Conservation (phyloP, 768 basidiomycete genomes). For the Pleurotus djamor region DNA sequence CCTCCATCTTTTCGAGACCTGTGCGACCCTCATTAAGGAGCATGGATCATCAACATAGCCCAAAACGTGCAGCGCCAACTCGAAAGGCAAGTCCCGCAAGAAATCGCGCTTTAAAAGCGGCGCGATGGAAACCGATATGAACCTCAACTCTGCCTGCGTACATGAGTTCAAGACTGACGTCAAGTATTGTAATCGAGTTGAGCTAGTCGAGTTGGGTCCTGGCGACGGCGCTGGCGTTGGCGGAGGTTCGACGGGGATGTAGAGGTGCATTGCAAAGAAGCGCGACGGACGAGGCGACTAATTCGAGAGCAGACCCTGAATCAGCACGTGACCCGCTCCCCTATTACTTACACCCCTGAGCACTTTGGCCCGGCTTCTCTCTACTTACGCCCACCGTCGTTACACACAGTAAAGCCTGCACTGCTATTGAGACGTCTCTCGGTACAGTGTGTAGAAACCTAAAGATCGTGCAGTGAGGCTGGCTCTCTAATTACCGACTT, state of each 20-base stretch:
- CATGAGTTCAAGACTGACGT: slow-evolving; percentile 48
- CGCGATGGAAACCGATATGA: slow-evolving; percentile 61
- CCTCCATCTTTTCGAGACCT: slow-evolving; percentile 74
- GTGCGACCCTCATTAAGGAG: slow-evolving; percentile 65
- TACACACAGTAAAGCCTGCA: too few relatives aligned
- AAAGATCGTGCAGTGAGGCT: too few relatives aligned
- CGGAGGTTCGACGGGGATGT: slow-evolving; percentile 54
- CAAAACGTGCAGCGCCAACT: slow-evolving; percentile 76
- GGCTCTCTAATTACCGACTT: too few relatives aligned
- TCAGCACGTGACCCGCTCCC: neutral
- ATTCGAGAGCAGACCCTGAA: neutral
- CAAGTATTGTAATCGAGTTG: slow-evolving; percentile 50
- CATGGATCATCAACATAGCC: slow-evolving; percentile 73
- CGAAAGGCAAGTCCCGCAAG: slow-evolving; percentile 55
- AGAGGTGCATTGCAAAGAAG: slow-evolving; percentile 20
- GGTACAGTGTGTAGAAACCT: too few relatives aligned
- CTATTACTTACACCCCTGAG: neutral
- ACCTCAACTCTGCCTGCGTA: slow-evolving; percentile 60
- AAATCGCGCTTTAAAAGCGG: slow-evolving; percentile 67
- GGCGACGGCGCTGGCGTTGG: slow-evolving; percentile 67
- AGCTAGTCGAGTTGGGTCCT: slow-evolving; percentile 32
- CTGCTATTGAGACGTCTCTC: too few relatives aligned
- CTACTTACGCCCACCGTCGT: too few relatives aligned
- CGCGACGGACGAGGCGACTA: neutral
- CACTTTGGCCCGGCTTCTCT: too few relatives aligned